A percentile compares a stretch with the other conserved stretches of the same genome.
These are phyloP conservation scores for Eucalyptus virginea DNA, from an alignment of 345 rosid genomes.

Conservation along the genomic window DNA sequence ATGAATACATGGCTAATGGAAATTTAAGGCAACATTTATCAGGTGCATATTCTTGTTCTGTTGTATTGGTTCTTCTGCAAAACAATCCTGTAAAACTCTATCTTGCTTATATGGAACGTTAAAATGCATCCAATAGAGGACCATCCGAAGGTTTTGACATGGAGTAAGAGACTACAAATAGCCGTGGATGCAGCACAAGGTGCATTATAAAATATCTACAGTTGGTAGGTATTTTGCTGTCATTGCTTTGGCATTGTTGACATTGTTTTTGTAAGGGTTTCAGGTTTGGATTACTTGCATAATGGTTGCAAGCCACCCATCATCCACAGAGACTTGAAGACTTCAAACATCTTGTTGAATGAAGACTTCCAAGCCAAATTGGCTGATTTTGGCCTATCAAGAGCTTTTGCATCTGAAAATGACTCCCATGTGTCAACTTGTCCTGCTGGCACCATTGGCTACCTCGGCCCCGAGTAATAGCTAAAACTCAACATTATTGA, in stretches of 20 bases:
- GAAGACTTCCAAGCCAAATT: too few relatives aligned
- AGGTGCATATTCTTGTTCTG: rapidly evolving
- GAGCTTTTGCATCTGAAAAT: too few relatives aligned
- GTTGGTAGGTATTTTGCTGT: background rate
- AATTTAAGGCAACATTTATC: too few relatives aligned
- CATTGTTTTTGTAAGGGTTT: background rate
- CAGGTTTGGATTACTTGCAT: background rate
- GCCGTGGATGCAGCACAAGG: background rate
- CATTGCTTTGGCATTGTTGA: background rate
- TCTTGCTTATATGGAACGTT: background rate
- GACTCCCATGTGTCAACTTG: too few relatives aligned
- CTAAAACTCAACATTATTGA: too few relatives aligned
- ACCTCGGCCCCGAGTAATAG: too few relatives aligned
- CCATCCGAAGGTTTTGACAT: background rate
- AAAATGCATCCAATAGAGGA: background rate
- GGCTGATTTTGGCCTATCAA: too few relatives aligned
- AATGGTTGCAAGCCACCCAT: background rate
- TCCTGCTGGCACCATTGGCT: too few relatives aligned
- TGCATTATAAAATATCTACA: rapidly evolving
- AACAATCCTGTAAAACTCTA: rapidly evolving
- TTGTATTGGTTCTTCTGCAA: too few relatives aligned
- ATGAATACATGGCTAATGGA: too few relatives aligned
- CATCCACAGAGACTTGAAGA: background rate
- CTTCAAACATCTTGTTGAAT: too few relatives aligned
- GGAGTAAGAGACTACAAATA: too few relatives aligned